A percentile compares a stretch with the other conserved stretches of the same genome.
Conservation (phyloP, 257 asterid species). For the Salvia miltiorrhiza region DNA sequence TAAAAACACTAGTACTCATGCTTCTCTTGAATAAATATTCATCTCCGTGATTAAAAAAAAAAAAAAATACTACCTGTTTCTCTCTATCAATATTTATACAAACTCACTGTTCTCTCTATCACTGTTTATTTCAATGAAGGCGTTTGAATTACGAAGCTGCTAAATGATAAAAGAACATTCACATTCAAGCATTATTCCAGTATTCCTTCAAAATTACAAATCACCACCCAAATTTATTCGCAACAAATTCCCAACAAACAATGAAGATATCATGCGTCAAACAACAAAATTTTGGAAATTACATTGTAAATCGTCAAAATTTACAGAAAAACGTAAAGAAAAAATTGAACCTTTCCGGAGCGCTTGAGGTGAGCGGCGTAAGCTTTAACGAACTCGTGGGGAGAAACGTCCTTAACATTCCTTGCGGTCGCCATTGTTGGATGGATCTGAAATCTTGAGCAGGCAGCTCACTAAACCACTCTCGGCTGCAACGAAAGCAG, state of each 20-base stretch:
- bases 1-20: neutral
- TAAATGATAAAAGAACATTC: neutral
- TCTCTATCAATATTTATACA: too few relatives aligned
- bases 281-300: neutral
- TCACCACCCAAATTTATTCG: neutral
- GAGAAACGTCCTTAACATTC: slow-evolving; percentile 82
- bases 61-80: too few relatives aligned
- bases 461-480: slow-evolving; percentile 23
- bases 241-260: neutral
- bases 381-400: slow-evolving; percentile 80
- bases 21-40: neutral
- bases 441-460: slow-evolving; percentile 25
- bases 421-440: slow-evolving; percentile 65
- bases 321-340: too few relatives aligned
- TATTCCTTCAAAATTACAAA: neutral
- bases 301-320: neutral
- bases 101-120: neutral
- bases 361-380: slow-evolving; percentile 90
- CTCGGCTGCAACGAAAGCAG: slow-evolving; percentile 9
- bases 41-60: neutral
- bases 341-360: slow-evolving; percentile 70
- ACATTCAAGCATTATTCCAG: neutral
- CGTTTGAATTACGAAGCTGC: neutral
- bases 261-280: neutral
- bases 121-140: neutral